These are phyloP conservation scores for Mesembryanthemum crystallinum DNA, from an alignment of 148 eudicot species.

Conservation along the genomic window DNA sequence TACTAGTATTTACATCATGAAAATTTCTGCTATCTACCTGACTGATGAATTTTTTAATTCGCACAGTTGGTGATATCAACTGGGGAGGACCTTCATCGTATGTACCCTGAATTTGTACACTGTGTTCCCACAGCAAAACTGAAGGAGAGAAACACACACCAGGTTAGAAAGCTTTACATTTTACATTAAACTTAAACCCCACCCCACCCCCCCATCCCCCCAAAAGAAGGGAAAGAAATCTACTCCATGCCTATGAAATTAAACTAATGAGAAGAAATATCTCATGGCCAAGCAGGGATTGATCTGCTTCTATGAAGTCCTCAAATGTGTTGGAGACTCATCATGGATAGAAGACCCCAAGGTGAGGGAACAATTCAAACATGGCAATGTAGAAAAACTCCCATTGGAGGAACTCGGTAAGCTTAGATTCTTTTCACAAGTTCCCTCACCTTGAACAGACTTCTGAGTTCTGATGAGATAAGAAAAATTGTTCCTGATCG, in stretches of 20 bases:
- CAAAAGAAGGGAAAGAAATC: too few relatives aligned
- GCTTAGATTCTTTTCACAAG: slow-evolving; percentile 11
- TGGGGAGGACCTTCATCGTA: slow-evolving; percentile 63
- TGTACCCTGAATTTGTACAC: slow-evolving; percentile 67
- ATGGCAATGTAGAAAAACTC: slow-evolving; percentile 29
- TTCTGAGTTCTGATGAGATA: not conserved
- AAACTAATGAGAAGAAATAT: slow-evolving; percentile 14
- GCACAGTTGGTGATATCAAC: slow-evolving; percentile 71
- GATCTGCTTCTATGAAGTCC: slow-evolving; percentile 55
- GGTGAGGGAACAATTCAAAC: slow-evolving; percentile 54
- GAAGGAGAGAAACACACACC: slow-evolving; percentile 52
- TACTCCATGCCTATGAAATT: not conserved
- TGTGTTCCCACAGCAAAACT: slow-evolving; percentile 43
- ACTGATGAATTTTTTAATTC: not conserved
- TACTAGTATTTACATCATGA: not conserved
- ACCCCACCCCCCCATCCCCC: too few relatives aligned
- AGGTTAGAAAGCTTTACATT: slow-evolving; percentile 41
- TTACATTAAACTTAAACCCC: not conserved
- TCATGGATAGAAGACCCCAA: slow-evolving; percentile 60
- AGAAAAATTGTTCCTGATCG: not conserved
- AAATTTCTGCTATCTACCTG: slow-evolving; percentile 1
- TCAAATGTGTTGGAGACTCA: slow-evolving; percentile 65
- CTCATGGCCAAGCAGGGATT: slow-evolving; percentile 44
- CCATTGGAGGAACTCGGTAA: slow-evolving; percentile 67
- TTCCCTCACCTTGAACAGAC: not conserved